A percentile compares a stretch with the other conserved stretches of the same genome.
phyloP scores from a whole-genome alignment of 1,284 basidiomycete species.

The Tetrapyrgos nigripes region DNA sequence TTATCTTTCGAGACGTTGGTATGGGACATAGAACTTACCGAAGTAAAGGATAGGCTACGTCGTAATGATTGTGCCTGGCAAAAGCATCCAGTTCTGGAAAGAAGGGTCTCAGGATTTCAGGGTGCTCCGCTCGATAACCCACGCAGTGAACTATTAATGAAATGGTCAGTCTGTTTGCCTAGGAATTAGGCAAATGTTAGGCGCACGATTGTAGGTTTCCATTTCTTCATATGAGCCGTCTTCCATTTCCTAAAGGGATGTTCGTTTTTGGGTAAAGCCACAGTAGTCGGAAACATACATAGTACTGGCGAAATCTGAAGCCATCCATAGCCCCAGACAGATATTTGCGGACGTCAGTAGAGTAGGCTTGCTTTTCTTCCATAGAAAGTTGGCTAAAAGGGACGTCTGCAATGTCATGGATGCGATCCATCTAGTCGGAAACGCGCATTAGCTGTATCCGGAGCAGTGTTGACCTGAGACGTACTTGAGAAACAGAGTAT shows the following conservation, averaged over 20 bases:
- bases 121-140: constrained; percentile 50
- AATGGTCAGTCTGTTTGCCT: not conserved
- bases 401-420: constrained; percentile 69
- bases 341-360: constrained; percentile 45
- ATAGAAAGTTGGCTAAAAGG: constrained; percentile 58
- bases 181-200: not conserved
- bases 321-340: constrained; percentile 60
- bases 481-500: constrained; percentile 50
- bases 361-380: constrained; percentile 45
- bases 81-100: constrained; percentile 64
- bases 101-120: constrained; percentile 55
- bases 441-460: not conserved
- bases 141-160: constrained; percentile 50
- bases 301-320: constrained; percentile 63
- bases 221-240: constrained; percentile 63
- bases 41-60: constrained; percentile 57
- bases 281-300: constrained; percentile 46
- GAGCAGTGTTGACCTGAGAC: constrained; percentile 2
- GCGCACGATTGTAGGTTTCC: constrained; percentile 62
- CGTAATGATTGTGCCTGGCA: constrained; percentile 54
- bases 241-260: constrained; percentile 51
- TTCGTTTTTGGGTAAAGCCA: not conserved
- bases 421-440: constrained; percentile 49
- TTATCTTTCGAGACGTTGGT: constrained; percentile 23
- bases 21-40: constrained; percentile 40